Evolutionary conservation across 169 alveolate species (phyloP).

Genomic region (Cryptosporidium muris): DNA sequence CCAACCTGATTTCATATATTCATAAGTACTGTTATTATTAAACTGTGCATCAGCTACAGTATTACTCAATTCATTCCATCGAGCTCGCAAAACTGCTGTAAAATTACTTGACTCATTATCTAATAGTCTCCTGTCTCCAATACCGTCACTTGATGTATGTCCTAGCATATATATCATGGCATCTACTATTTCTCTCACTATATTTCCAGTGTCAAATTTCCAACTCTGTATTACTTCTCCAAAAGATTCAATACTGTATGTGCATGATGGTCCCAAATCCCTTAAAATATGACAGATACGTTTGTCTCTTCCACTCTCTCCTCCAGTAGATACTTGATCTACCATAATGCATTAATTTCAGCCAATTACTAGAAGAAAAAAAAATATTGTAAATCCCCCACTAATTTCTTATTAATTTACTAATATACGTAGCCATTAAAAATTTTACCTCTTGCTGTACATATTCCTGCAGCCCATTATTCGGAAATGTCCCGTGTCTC

Average conservation of each 20-base stretch:
- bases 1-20: conserved; percentile 29
- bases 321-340: conserved; percentile 28
- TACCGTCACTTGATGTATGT: conserved; percentile 35
- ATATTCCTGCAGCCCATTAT: conserved; percentile 5
- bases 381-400: too few relatives aligned
- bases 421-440: not conserved
- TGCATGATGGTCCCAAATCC: conserved; percentile 58
- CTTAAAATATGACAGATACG: conserved; percentile 1
- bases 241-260: conserved; percentile 23
- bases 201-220: not conserved
- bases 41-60: conserved; percentile 18
- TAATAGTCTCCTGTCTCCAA: not conserved
- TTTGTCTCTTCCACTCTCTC: conserved; percentile 11
- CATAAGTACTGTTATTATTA: not conserved
- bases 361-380: too few relatives aligned
- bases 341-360: conserved; percentile 37
- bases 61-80: conserved; percentile 62
- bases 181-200: conserved; percentile 15
- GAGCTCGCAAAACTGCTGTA: conserved; percentile 53
- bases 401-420: not conserved
- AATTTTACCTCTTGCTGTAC: not conserved
- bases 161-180: conserved; percentile 37
- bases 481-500: conserved; percentile 36
- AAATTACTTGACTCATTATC: conserved; percentile 1
- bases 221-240: conserved; percentile 19